Conservation (phyloP, 2,329 filamentous ascomycete genomes). For the Phyllosticta citrichinensis region DNA sequence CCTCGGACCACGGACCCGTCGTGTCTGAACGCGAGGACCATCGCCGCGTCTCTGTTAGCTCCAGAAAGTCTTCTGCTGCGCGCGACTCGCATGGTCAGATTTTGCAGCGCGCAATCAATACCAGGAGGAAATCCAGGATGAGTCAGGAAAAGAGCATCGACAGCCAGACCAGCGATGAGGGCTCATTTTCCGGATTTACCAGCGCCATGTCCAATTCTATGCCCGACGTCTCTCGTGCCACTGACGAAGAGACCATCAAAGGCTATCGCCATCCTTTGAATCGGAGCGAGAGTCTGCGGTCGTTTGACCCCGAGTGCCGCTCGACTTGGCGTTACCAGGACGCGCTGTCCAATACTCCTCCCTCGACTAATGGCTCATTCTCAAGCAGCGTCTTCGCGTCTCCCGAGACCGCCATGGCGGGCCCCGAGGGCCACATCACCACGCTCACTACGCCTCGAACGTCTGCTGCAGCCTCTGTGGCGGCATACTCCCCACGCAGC, state of each 20-base stretch:
- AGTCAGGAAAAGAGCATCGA: background rate
- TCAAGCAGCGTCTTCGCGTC: slow-evolving; percentile 8
- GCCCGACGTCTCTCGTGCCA: background rate
- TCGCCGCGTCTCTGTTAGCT: background rate
- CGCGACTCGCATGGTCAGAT: slow-evolving; percentile 1
- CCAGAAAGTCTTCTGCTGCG: slow-evolving; percentile 3
- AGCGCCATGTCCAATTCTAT: background rate
- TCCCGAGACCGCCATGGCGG: slow-evolving; percentile 4
- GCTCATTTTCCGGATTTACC: background rate
- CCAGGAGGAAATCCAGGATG: background rate
- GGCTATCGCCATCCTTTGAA: slow-evolving; percentile 1
- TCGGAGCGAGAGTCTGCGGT: background rate
- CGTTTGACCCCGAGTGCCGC: slow-evolving; percentile 5
- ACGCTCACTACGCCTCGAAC: slow-evolving; percentile 5
- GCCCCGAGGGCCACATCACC: background rate
- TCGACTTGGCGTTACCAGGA: slow-evolving; percentile 2
- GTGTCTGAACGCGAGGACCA: slow-evolving; percentile 5
- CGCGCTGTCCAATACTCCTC: slow-evolving; percentile 1
- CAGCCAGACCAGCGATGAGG: background rate
- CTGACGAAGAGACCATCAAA: slow-evolving; percentile 2
- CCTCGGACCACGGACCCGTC: slow-evolving; percentile 18
- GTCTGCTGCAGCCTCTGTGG: slow-evolving; percentile 1
- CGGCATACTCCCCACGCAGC: slow-evolving; percentile 6
- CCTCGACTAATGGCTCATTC: slow-evolving; percentile 7
- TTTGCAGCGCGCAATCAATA: slow-evolving; percentile 3